Conservation (phyloP, 495 filamentous ascomycete genomes). For the Neurospora sp. region DNA sequence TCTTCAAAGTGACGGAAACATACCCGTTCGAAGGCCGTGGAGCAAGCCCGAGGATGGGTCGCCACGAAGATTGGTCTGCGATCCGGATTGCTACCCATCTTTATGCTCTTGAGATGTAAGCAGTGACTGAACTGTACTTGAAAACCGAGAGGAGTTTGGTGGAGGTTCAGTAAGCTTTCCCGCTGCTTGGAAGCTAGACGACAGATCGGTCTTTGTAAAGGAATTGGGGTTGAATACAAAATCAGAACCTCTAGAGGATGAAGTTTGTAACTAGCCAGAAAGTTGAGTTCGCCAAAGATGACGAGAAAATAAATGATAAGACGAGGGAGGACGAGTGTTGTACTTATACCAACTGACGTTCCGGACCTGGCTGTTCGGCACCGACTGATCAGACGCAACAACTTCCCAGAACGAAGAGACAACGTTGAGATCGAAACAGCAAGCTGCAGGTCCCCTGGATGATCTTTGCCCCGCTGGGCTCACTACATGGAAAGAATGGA, state of each 20-base stretch:
- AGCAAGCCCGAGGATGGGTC: slow-evolving; percentile 88
- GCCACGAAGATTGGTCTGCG: slow-evolving; percentile 78
- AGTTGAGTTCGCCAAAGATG: not conserved
- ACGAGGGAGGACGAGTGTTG: not conserved
- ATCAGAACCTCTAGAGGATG: not conserved
- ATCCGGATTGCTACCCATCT: not conserved
- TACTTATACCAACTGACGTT: not conserved
- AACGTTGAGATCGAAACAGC: not conserved
- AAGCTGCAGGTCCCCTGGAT: not conserved
- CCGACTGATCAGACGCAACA: not conserved
- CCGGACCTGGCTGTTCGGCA: not conserved
- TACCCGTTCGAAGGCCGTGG: slow-evolving; percentile 92
- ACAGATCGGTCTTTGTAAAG: not conserved
- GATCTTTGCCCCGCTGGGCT: not conserved
- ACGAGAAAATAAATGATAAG: not conserved
- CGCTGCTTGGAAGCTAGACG: not conserved
- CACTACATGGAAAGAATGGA: not conserved
- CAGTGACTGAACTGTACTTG: not conserved
- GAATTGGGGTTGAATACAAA: not conserved
- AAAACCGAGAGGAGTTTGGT: not conserved
- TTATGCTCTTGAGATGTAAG: not conserved
- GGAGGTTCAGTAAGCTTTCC: not conserved
- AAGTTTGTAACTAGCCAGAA: not conserved
- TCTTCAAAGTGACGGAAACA: slow-evolving; percentile 15
- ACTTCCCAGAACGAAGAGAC: not conserved